These are phyloP conservation scores for Podila verticillata DNA, from an alignment of 192 early-diverging fungal genomes.

Conservation along the genomic window DNA sequence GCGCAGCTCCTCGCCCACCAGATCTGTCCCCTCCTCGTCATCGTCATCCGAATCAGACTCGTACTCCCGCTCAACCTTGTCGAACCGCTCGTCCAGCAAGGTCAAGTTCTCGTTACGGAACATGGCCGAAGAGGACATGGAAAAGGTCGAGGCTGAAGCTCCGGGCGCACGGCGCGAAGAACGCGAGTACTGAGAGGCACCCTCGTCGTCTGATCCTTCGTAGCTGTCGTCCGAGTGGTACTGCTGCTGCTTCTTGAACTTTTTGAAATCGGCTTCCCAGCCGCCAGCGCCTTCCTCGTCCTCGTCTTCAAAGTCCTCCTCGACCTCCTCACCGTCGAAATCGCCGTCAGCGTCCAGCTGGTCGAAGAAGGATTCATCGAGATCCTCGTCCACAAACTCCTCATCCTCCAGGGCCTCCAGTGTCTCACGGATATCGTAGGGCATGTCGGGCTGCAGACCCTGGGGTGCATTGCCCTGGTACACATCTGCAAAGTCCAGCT, in stretches of 20 bases:
- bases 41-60: constrained; percentile 66
- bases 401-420: constrained; percentile 96
- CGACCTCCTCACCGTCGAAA: constrained; percentile 65
- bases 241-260: constrained; percentile 60
- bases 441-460: constrained; percentile 79
- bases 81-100: constrained; percentile 94
- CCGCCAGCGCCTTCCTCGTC: constrained; percentile 56
- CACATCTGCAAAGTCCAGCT: constrained; percentile 76
- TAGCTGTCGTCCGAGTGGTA: constrained; percentile 43
- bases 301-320: constrained; percentile 61
- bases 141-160: constrained; percentile 67
- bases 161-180: constrained; percentile 38
- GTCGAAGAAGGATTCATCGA: constrained; percentile 87
- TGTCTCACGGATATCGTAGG: constrained; percentile 84
- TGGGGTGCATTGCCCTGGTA: constrained; percentile 70
- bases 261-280: constrained; percentile 67
- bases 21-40: constrained; percentile 61
- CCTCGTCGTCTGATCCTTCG: constrained; percentile 64
- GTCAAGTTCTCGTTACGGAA: constrained; percentile 91
- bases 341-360: constrained; percentile 73
- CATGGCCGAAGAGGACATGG: constrained; percentile 95
- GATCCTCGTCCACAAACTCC: constrained; percentile 81
- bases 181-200: constrained; percentile 38
- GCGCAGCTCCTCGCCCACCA: constrained; percentile 62
- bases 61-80: constrained; percentile 75